phyloP scores from a whole-genome alignment of 345 rosid species.

The Punica granatum region DNA sequence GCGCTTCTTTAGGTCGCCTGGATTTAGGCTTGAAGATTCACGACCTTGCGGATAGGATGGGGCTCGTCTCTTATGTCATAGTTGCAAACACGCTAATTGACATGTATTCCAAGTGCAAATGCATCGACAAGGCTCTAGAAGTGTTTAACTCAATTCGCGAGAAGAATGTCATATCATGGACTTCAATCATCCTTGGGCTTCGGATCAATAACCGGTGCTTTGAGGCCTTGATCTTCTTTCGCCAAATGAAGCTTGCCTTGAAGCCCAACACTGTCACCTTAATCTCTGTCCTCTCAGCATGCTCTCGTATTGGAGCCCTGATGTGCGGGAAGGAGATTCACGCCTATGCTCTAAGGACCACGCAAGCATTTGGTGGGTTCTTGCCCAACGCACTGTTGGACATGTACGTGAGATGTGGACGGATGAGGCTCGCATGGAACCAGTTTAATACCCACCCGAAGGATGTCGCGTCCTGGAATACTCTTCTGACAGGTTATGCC shows the following conservation, averaged over 20 bases:
- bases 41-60: constrained; percentile 44
- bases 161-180: constrained; percentile 85
- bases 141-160: constrained; percentile 52
- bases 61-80: constrained; percentile 43
- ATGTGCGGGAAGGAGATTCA: constrained; percentile 82
- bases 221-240: constrained; percentile 65
- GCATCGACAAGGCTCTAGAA: constrained; percentile 53
- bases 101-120: constrained; percentile 82
- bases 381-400: constrained; percentile 64
- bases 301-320: constrained; percentile 74
- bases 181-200: constrained; percentile 62
- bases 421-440: constrained; percentile 50
- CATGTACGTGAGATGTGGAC: constrained; percentile 80
- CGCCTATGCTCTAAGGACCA: constrained; percentile 52
- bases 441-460: constrained; percentile 46
- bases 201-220: constrained; percentile 65
- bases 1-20: constrained; percentile 50
- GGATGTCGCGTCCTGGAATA: constrained; percentile 79
- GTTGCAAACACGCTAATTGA: constrained; percentile 65
- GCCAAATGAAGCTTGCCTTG: constrained; percentile 45
- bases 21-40: constrained; percentile 55
- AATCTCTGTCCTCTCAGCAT: constrained; percentile 67
- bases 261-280: constrained; percentile 64
- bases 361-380: constrained; percentile 45
- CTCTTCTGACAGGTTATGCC: constrained; percentile 61